Evolutionary conservation across 805 yeast species (phyloP).

Genomic region (Ogataea haglerorum): DNA sequence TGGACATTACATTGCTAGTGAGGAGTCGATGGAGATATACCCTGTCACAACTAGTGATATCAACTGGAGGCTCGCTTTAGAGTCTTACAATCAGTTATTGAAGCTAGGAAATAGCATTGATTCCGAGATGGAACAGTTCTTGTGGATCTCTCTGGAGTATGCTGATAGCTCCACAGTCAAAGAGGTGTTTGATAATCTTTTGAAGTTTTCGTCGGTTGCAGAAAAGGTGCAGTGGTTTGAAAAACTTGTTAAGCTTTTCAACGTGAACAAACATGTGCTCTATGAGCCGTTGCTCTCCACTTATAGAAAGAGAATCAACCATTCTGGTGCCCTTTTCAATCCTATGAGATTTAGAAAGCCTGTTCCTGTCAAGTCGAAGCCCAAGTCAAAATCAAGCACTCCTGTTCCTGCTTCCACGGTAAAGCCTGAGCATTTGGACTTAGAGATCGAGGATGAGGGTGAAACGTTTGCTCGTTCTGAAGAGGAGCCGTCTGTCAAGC

Average conservation of each 20-base stretch:
- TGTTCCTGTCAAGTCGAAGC: neutral
- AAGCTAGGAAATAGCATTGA: conserved; percentile 18
- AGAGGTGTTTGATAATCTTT: conserved; percentile 21
- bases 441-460: conserved; percentile 22
- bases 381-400: conserved; percentile 1
- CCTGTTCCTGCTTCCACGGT: conserved; percentile 6
- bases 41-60: conserved; percentile 33
- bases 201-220: conserved; percentile 19
- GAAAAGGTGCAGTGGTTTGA: conserved; percentile 29
- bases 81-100: conserved; percentile 29
- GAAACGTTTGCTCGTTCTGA: conserved; percentile 18
- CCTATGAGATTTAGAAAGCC: conserved; percentile 5
- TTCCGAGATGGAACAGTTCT: conserved; percentile 18
- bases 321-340: conserved; percentile 31
- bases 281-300: conserved; percentile 21
- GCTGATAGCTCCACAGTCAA: conserved; percentile 21
- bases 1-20: conserved; percentile 22
- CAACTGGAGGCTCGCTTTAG: conserved; percentile 26
- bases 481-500: conserved; percentile 21
- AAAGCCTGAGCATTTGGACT: conserved; percentile 14
- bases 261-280: conserved; percentile 23
- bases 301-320: conserved; percentile 30
- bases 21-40: conserved; percentile 23
- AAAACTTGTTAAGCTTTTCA: conserved; percentile 27
- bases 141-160: conserved; percentile 35